Percentiles rank a stretch among this genome's conserved stretches.
phyloP scores from a whole-genome alignment of 2,329 filamentous ascomycete species.

The Colletotrichum paranaense region DNA sequence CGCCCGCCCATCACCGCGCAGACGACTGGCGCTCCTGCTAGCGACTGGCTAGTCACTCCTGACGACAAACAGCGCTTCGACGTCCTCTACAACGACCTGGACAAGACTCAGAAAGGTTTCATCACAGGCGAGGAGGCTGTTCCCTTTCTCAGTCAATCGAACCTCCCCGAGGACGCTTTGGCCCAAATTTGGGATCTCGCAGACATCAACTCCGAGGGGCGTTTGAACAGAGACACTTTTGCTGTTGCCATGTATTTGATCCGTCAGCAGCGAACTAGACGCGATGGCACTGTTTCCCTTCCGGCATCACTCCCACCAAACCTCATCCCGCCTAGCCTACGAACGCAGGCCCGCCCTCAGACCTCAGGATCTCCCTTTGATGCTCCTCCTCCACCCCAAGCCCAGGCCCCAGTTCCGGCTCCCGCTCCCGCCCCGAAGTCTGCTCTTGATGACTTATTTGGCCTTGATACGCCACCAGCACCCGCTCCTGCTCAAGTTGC shows the following conservation, averaged over 20 bases:
- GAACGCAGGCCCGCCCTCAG: conserved; percentile 66
- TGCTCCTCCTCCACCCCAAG: conserved; percentile 47
- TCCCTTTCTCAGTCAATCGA: conserved; percentile 91
- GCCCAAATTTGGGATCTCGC: conserved; percentile 98
- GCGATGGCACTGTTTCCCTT: conserved; percentile 69
- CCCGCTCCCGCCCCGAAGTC: conserved; percentile 70
- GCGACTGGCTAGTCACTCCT: conserved; percentile 84
- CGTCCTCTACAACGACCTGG: conserved; percentile 83
- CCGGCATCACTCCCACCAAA: conserved; percentile 83
- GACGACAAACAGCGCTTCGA: conserved; percentile 91
- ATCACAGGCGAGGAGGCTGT: conserved; percentile 97
- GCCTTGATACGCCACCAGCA: conserved; percentile 72
- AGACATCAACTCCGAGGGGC: conserved; percentile 91
- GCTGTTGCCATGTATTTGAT: conserved; percentile 98
- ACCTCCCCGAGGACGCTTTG: conserved; percentile 86
- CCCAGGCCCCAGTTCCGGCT: conserved; percentile 43
- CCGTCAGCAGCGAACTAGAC: conserved; percentile 83
- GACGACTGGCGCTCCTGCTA: conserved; percentile 46
- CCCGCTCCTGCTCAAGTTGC: conserved; percentile 66
- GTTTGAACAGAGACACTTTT: conserved; percentile 89
- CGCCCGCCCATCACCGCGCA: conserved; percentile 60
- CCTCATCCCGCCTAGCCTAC: conserved; percentile 88
- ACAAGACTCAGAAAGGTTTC: conserved; percentile 82
- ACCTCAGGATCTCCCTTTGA: conserved; percentile 66
- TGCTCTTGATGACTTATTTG: conserved; percentile 93